Evolutionary conservation across 768 basidiomycete genomes (phyloP).

Genomic region (Lentinula guzmanii): DNA sequence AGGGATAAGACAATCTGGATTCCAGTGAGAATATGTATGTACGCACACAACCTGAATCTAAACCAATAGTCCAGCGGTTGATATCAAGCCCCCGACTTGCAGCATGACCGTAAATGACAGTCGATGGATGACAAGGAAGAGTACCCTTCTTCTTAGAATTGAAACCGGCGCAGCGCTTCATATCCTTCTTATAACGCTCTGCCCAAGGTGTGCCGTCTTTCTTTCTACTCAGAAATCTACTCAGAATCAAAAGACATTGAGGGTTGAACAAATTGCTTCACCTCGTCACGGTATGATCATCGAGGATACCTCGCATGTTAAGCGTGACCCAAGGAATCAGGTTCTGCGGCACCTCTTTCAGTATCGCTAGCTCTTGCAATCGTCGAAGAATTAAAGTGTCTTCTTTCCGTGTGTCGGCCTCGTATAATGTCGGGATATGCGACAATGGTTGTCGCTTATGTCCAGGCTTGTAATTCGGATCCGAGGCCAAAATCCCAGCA

Average conservation of each 20-base stretch:
- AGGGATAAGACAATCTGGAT: conserved; percentile 3
- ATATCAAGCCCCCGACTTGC: conserved; percentile 77
- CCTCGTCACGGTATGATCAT: conserved; percentile 39
- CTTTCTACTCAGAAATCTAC: conserved; percentile 9
- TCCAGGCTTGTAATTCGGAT: conserved; percentile 48
- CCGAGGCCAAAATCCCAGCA: conserved; percentile 72
- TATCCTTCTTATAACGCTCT: conserved; percentile 65
- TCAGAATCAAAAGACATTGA: background rate
- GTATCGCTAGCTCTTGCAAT: conserved; percentile 63
- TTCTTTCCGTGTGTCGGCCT: conserved; percentile 11
- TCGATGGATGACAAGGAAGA: conserved; percentile 65
- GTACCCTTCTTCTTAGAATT: conserved; percentile 18
- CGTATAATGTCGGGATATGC: conserved; percentile 37
- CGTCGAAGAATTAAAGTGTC: conserved; percentile 31
- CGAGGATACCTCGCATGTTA: conserved; percentile 60
- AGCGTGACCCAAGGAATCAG: conserved; percentile 67
- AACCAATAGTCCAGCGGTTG: conserved; percentile 76
- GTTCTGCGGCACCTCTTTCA: conserved; percentile 71
- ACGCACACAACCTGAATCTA: conserved; percentile 85
- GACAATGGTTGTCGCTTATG: conserved; percentile 68
- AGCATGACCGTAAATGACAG: conserved; percentile 84
- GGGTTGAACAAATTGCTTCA: conserved; percentile 12
- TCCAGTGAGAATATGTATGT: background rate
- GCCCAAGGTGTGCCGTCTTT: conserved; percentile 68
- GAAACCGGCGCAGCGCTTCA: conserved; percentile 53